Evolutionary conservation across 805 yeast genomes (phyloP).

Genomic region (Nadsonia fulvescens): DNA sequence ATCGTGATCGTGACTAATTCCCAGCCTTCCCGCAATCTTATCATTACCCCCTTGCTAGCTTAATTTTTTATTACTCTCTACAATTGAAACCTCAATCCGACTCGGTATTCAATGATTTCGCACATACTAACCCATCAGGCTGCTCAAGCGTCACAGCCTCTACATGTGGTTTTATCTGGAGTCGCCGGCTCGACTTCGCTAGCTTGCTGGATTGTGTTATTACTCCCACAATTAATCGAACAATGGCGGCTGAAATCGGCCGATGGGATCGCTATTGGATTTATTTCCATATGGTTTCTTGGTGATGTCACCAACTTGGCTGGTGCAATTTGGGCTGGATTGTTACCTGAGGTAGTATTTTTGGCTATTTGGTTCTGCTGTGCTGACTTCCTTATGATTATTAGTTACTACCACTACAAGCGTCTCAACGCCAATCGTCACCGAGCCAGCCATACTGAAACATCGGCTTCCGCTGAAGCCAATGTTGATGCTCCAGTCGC

Average conservation of each 20-base stretch:
- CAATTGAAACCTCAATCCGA: too few relatives aligned
- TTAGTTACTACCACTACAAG: slow-evolving; percentile 38
- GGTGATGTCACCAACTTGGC: slow-evolving; percentile 53
- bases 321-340: slow-evolving; percentile 54
- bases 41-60: too few relatives aligned
- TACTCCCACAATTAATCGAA: slow-evolving; percentile 62
- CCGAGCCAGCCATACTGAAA: too few relatives aligned
- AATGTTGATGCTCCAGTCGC: too few relatives aligned
- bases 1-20: too few relatives aligned
- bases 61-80: too few relatives aligned
- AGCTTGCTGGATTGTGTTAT: slow-evolving; percentile 64
- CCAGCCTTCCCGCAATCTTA: too few relatives aligned
- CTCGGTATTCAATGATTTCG: too few relatives aligned
- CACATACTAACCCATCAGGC: too few relatives aligned
- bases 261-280: slow-evolving; percentile 57
- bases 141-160: too few relatives aligned
- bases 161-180: slow-evolving; percentile 35
- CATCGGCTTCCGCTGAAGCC: slow-evolving; percentile 1
- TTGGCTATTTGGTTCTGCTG: slow-evolving; percentile 64
- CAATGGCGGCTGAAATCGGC: slow-evolving; percentile 60
- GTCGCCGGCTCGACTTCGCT: slow-evolving; percentile 51
- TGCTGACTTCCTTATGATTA: slow-evolving; percentile 43
- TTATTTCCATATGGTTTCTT: slow-evolving; percentile 48
- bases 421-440: slow-evolving; percentile 3
- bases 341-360: slow-evolving; percentile 50